Base-by-base conservation (phyloP, 164 flowering plant species). In the Stephania cephalantha region DNA sequence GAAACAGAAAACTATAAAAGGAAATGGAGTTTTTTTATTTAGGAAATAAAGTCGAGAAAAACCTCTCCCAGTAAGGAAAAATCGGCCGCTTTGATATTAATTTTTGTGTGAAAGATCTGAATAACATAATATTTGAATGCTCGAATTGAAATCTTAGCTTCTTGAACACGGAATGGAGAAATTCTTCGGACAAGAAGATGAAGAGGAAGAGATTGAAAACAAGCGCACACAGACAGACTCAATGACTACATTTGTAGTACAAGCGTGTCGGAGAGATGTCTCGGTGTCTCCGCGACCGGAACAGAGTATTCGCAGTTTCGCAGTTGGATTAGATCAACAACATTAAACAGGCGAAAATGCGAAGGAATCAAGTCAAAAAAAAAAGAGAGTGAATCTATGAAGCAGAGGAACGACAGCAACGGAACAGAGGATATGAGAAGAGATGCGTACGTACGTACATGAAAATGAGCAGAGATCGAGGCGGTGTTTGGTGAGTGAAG, bases 311-410 rank as follows among this genome's bases (percentile, higher is more conserved):
- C 66, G 20, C 20, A 61, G 25, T 18, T 18, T 61, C 9, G 9
- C 66, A n/a, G 66, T 61, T 25, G 3, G 66, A 17, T 61, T 61
- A 61, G 9, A 61, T 61, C 25, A 61, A 18, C 73, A 71, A 35
- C 42, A 4, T 35, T 71, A 71, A 50, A 48, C 48, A 22, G 25
- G 29, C 6, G 6, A 30, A 48, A 71, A 12, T 71, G 25, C 13
- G 44, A 48, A 20, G 29, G 42, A 71, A 71, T 71, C 73, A 35
- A 61, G 73, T 61, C 75, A 66, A 72, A 72, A 72, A 72, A 67
- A 66, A 29, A 4, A 55, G 10, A 22, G 42, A 35, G 42, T 4
- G 4, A 35, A 35, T 35, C 42, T 35, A 35, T 4, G 42, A 35
- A 35, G 4, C 42, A 35, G 42, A 35, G 42, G 3, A 35, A 35